Base-by-base conservation (phyloP, 352 stramenopile species). In the Phytophthora pinifolia region DNA sequence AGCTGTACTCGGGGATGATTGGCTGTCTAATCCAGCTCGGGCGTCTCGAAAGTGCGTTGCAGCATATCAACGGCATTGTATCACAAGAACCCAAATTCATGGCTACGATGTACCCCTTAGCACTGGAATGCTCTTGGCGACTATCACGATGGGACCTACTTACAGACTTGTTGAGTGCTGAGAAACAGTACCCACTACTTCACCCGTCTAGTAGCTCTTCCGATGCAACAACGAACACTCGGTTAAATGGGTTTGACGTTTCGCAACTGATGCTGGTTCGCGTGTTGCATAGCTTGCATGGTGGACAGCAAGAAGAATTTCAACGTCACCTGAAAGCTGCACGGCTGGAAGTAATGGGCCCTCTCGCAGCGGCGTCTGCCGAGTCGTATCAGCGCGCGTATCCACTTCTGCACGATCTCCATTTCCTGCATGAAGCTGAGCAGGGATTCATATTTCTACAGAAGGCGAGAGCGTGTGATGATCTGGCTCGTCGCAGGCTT, bases 61-160 rank as follows among this genome's bases (percentile, higher is more conserved):
- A 94, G 50, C 80, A 94, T 61, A 93, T 94, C 30, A 89, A 93
- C 37, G 86, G 86, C 14, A 94, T 96, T 36, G 74, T 86, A 5
- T 89, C 76, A 9, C 72, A 87, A 63, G 83, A 93, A 35, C 82
- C 84, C 1, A 68, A 89, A 27, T 86, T 85, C 41, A 86, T 90
- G 33, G 76, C 69, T n/a, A 86, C 79, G 2, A 66, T 94, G 31
- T 94, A 93, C 55, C 83, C 83, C 9, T 86, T 80, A 56, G 86
- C 86, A 2, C 64, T 96, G 2, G 83, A 96, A 53, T 94, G 84
- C 42, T 80, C 86, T 13, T 96, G 86, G 86, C 73, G 84, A n/a
- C 67, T 96, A 22, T 92, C 80, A 45, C 73, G 84, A 25, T 96
- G 86, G 86, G 80, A 91, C 9, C 62, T 94, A 15, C 61, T 96